Evolutionary conservation across 495 filamentous ascomycete genomes (phyloP), one percentile per base, ranked within the genome.

Genomic region (Chaetomidium leptoderma): DNA sequence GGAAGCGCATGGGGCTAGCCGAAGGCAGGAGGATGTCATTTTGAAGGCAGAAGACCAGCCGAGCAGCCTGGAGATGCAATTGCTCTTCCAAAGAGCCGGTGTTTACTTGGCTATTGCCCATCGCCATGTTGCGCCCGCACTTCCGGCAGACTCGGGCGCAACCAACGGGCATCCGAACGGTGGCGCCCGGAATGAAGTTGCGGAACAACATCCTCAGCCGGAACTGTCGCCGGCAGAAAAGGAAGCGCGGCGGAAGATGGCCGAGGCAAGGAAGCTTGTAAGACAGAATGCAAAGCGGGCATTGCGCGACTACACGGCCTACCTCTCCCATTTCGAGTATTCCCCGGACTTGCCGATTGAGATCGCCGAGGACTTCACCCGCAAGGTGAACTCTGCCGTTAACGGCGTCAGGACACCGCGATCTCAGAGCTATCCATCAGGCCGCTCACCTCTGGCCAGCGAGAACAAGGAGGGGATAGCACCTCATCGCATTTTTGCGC

Each of bases 51-150:
- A 86, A 55, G 81, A 89, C 21, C 86, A 89, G 49, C 88, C 88
- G 26, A 84, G 76, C 55, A 88, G 87, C 65, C 68, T 88, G 30
- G 88, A 91, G 63, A 78, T 78, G 33, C 88, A 91, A 62, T 69
- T 92, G 7, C 74, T 89, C 4, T 91, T 92, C 63, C 88, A 91
- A 53, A 81, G 88, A 10, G 88, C 85, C 0, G 82, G 84, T n/a
- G 83, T 85, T 19, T 87, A 89, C 62, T 74, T 92, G 24, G 83
- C 81, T 3, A 76, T 90, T 62, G 88, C 88, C 19, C 85, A 81
- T 61, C 78, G 83, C 46, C 74, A 83, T 59, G 79, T 90, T 46
- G 26, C 42, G 2, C 58, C 55, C 0, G 62, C 60, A 0, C 58
- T 67, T 7, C 30, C 57, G 4, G n/a, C 24, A 8, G 47, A 14